Conservation (phyloP, 2,329 filamentous ascomycete species). For the Pestalotiopsis sp. region DNA sequence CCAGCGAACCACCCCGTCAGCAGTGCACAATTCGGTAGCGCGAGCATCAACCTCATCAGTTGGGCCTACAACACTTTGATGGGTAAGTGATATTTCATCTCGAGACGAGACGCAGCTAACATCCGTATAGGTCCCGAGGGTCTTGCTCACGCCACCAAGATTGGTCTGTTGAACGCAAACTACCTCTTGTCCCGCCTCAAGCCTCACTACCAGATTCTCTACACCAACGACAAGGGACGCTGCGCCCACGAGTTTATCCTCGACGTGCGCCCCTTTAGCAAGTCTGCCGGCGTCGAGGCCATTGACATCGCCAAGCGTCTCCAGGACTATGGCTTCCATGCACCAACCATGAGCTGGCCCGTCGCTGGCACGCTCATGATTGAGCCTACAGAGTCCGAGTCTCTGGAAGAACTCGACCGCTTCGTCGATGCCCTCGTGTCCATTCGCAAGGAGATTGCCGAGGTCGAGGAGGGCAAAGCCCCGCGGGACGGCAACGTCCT, state of each 20-base stretch:
- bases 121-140: constrained; percentile 59
- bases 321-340: constrained; percentile 97
- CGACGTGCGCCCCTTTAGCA: constrained; percentile 83
- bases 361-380: constrained; percentile 97
- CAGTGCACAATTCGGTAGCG: constrained; percentile 83
- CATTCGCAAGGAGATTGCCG: constrained; percentile 83
- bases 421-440: constrained; percentile 89
- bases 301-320: constrained; percentile 96
- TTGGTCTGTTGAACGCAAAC: constrained; percentile 94
- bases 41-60: constrained; percentile 90
- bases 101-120: constrained; percentile 15
- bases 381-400: constrained; percentile 93
- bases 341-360: constrained; percentile 96
- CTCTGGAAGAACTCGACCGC: constrained; percentile 87
- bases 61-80: constrained; percentile 97
- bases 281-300: constrained; percentile 80
- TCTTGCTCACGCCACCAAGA: constrained; percentile 85
- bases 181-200: constrained; percentile 89
- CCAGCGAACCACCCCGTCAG: constrained; percentile 68
- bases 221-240: constrained; percentile 84
- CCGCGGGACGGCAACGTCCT: constrained; percentile 80
- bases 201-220: constrained; percentile 87
- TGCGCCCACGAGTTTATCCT: constrained; percentile 98
- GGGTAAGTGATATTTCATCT: constrained; percentile 52
- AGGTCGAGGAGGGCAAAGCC: constrained; percentile 77